Percentiles rank a stretch among this genome's conserved stretches.
These are phyloP conservation scores for Sporothrix schenckii DNA, from an alignment of 2,329 filamentous ascomycete species.

Conservation along the genomic window DNA sequence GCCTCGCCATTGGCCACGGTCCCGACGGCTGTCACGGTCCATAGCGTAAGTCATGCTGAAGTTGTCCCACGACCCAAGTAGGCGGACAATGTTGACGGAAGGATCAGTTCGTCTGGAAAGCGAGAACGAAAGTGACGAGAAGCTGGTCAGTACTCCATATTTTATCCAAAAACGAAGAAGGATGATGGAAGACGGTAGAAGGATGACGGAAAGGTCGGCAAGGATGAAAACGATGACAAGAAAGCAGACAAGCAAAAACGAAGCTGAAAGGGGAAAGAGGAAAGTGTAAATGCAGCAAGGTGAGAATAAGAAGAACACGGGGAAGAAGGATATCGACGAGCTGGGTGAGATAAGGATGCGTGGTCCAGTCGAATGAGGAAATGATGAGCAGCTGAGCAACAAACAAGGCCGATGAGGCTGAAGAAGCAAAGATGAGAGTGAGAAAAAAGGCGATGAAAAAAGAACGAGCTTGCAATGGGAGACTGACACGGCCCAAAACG, in stretches of 20 bases:
- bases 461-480: background rate
- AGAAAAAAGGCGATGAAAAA: background rate
- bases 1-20: slow-evolving; percentile 78
- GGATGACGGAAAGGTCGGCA: background rate
- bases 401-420: background rate
- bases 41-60: slow-evolving; percentile 78
- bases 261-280: background rate
- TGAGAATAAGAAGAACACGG: background rate
- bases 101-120: slow-evolving; percentile 59
- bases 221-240: background rate
- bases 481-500: background rate
- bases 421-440: background rate
- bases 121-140: slow-evolving; percentile 8
- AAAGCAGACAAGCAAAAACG: slow-evolving; percentile 13
- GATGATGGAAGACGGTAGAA: background rate
- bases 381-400: slow-evolving; percentile 27
- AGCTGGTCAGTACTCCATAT: slow-evolving; percentile 25
- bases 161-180: background rate
- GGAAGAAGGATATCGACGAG: slow-evolving; percentile 9
- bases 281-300: background rate
- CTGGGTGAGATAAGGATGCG: slow-evolving; percentile 16
- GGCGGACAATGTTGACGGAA: slow-evolving; percentile 69
- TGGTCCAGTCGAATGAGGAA: slow-evolving; percentile 23
- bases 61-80: slow-evolving; percentile 95
- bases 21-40: slow-evolving; percentile 75